Base-by-base conservation (phyloP, 2,329 filamentous ascomycete genomes). In the Cytospora schulzeri region DNA sequence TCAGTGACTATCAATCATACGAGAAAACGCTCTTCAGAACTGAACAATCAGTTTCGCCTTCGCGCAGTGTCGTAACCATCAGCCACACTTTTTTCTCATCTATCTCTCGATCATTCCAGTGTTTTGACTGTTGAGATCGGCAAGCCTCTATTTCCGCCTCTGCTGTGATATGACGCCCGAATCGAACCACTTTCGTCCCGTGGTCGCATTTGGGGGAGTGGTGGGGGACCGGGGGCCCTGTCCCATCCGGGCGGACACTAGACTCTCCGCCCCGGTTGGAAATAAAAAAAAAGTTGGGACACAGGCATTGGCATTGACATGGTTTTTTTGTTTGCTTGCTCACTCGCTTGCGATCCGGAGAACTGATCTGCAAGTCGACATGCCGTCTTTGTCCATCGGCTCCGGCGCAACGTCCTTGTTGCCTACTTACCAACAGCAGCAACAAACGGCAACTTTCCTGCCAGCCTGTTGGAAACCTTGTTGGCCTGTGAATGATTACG, bases 181-280 rank as follows among this genome's bases (percentile, higher is more conserved):
- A 65, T 65, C 63, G 56, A 57, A 57, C 63, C 63, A 65, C 60
- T 64, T 62, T 57, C 24, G 24, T 41, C 50, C 59, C 63, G 59
- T 31, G 54, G 50, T 35, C 33, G 50, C 63, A 65, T 60, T 60
- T 60, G 45, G 45, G 45, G 51, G 26, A 6, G 52, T 22, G 45
- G 45, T 35, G n/a, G n/a, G 45, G 41, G 45, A n/a, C 7, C 45
- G n/a, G 45, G 45, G 45, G 45, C n/a, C n/a, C 45, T n/a, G 24
- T n/a, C 12, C 19, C n/a, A 48, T n/a, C 52, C 52, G 52, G 52
- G 26, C 31, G 53, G 53, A 48, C 45, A 48, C 45, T 48, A 48
- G 45, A 4, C 45, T 9, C 22, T 48, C 45, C 45, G 45, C 45
- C 45, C 45, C n/a, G 45, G n/a, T 24, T 24, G n/a, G 45, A 14